Percentiles rank a stretch among this genome's conserved stretches.
These are phyloP conservation scores for Perkinsus olseni DNA, from an alignment of 169 alveolate species.

Conservation along the genomic window DNA sequence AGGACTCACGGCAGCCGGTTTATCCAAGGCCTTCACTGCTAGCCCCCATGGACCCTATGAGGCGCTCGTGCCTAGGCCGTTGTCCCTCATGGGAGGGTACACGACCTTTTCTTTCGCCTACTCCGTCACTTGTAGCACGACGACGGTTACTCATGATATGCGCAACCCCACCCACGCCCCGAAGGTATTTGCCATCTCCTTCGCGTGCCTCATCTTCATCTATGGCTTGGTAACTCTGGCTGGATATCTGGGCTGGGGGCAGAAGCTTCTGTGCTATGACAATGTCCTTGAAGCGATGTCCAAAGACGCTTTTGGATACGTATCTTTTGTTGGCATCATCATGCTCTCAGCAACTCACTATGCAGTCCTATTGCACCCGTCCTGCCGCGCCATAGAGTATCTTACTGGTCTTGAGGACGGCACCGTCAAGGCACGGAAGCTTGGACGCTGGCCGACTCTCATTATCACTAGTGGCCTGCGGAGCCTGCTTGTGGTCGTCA, in stretches of 20 bases:
- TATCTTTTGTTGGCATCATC: background rate
- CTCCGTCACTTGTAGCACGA: background rate
- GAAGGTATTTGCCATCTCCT: background rate
- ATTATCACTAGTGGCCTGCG: background rate
- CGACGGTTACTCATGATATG: background rate
- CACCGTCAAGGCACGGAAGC: background rate
- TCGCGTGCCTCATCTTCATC: background rate
- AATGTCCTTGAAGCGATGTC: background rate
- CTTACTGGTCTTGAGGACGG: background rate
- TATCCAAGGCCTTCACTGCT: background rate
- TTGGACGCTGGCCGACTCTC: background rate
- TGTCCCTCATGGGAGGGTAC: background rate
- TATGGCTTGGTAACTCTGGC: background rate
- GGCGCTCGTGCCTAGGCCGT: background rate
- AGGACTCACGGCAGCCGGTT: background rate
- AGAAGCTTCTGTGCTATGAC: background rate
- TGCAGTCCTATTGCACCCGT: background rate
- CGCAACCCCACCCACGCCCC: background rate
- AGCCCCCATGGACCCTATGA: background rate
- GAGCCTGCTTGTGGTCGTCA: background rate
- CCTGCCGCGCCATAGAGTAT: background rate
- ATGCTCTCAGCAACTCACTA: background rate
- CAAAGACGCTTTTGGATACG: background rate
- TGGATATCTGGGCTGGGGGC: background rate
- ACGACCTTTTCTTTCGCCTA: background rate